Evolutionary conservation across 129 eudicot genomes (phyloP).

Genomic region (Flaveria brownii): DNA sequence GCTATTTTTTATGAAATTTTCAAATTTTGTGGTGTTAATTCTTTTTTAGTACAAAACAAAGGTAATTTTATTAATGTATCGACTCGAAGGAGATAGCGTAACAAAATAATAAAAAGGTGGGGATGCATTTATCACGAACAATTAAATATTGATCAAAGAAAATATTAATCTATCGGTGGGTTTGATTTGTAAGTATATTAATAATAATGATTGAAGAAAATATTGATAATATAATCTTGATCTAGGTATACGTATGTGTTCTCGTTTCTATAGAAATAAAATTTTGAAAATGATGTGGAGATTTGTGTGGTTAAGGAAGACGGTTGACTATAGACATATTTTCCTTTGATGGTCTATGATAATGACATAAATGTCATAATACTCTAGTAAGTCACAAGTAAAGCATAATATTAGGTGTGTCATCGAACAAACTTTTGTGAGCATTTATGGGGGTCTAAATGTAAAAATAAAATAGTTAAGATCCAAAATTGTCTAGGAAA

Average conservation of each 20-base stretch:
- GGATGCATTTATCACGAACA: too few species aligned
- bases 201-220: constrained; percentile 1
- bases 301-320: not conserved
- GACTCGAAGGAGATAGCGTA: too few species aligned
- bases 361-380: not conserved
- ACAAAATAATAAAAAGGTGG: too few species aligned
- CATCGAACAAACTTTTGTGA: not conserved
- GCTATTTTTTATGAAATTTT: too few species aligned
- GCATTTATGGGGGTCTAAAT: not conserved
- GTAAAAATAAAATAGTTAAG: not conserved
- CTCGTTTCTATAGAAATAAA: not conserved
- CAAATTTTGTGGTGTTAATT: too few species aligned
- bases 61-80: too few species aligned
- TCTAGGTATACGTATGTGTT: not conserved
- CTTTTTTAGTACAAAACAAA: too few species aligned
- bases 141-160: too few species aligned
- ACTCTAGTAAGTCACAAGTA: not conserved
- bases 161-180: not conserved
- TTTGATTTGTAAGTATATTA: not conserved
- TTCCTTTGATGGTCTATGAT: not conserved
- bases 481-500: not conserved
- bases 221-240: not conserved
- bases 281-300: not conserved
- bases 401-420: not conserved
- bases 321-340: not conserved